These are phyloP conservation scores for Lodderomyces oxycetoniae DNA, from an alignment of 1,139 yeast species.

Conservation along the genomic window DNA sequence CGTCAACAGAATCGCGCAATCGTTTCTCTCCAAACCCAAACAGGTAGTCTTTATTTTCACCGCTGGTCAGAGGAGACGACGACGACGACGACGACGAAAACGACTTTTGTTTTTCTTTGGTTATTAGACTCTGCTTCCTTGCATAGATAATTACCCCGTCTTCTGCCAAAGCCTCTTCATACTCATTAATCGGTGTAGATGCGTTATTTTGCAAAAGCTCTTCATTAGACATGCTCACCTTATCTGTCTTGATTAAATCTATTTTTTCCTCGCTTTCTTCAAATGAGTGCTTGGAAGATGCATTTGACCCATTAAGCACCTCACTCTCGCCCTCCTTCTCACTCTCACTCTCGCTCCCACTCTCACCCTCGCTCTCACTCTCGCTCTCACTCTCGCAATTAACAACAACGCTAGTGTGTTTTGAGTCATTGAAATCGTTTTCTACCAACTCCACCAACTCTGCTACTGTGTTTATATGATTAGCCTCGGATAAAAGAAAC, in stretches of 20 bases:
- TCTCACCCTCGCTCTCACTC: too few relatives aligned
- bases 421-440: constrained; percentile 18
- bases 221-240: constrained; percentile 23
- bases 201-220: constrained; percentile 18
- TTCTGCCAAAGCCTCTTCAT: constrained; percentile 10
- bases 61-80: too few relatives aligned
- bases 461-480: constrained; percentile 29
- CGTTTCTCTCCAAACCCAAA: constrained; percentile 15
- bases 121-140: too few relatives aligned
- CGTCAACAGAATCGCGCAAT: constrained; percentile 8
- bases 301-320: constrained; percentile 8
- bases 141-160: too few relatives aligned
- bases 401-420: not conserved
- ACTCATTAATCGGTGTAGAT: constrained; percentile 27
- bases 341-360: too few relatives aligned
- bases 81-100: too few relatives aligned
- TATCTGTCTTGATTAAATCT: constrained; percentile 16
- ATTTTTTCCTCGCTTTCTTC: constrained; percentile 11
- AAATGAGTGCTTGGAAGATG: constrained; percentile 14
- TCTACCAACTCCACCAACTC: constrained; percentile 30
- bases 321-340: constrained; percentile 23
- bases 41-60: too few relatives aligned
- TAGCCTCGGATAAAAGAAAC: constrained; percentile 15
- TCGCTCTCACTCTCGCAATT: constrained; percentile 15
- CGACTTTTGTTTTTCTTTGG: too few relatives aligned